phyloP scores from a whole-genome alignment of 1,284 basidiomycete genomes.

The Stereum hirsutum region DNA sequence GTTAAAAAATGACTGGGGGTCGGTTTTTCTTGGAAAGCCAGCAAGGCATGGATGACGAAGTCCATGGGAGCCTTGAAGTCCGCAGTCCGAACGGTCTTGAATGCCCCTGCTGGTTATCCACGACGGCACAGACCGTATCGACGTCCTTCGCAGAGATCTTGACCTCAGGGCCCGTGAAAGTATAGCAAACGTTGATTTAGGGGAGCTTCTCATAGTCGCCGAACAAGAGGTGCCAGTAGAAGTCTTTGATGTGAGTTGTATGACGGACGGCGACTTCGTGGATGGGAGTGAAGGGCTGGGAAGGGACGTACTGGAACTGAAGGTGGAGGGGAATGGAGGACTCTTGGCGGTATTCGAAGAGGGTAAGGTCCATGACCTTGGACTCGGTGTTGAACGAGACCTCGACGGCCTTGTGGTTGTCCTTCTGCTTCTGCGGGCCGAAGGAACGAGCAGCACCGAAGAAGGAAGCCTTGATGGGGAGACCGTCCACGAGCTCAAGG shows the following conservation, averaged over 20 bases:
- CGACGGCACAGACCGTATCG: slow-evolving; percentile 87
- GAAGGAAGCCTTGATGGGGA: slow-evolving; percentile 49
- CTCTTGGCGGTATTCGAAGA: slow-evolving; percentile 81
- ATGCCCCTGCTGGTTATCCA: slow-evolving; percentile 88
- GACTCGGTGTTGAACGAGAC: slow-evolving; percentile 51
- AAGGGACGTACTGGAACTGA: slow-evolving; percentile 82
- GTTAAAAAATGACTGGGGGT: too few relatives aligned
- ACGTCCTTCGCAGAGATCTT: slow-evolving; percentile 70
- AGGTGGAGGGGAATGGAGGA: slow-evolving; percentile 76
- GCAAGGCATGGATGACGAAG: slow-evolving; percentile 96
- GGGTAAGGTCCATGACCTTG: slow-evolving; percentile 61
- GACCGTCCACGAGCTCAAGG: slow-evolving; percentile 37
- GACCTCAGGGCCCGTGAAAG: slow-evolving; percentile 79
- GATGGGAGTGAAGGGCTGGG: slow-evolving; percentile 86
- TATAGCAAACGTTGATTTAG: slow-evolving; percentile 65
- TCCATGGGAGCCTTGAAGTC: slow-evolving; percentile 90
- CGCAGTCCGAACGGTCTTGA: slow-evolving; percentile 70
- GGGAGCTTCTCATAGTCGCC: slow-evolving; percentile 76
- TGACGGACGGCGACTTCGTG: slow-evolving; percentile 84
- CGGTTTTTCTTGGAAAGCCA: too few relatives aligned
- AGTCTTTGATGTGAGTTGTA: slow-evolving; percentile 90
- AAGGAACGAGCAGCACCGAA: slow-evolving; percentile 79
- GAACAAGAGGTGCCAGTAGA: slow-evolving; percentile 97
- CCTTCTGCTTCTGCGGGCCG: slow-evolving; percentile 64
- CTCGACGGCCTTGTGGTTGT: slow-evolving; percentile 79